Conservation (phyloP, 164 flowering plant genomes). For the Vitis rotundifolia region DNA sequence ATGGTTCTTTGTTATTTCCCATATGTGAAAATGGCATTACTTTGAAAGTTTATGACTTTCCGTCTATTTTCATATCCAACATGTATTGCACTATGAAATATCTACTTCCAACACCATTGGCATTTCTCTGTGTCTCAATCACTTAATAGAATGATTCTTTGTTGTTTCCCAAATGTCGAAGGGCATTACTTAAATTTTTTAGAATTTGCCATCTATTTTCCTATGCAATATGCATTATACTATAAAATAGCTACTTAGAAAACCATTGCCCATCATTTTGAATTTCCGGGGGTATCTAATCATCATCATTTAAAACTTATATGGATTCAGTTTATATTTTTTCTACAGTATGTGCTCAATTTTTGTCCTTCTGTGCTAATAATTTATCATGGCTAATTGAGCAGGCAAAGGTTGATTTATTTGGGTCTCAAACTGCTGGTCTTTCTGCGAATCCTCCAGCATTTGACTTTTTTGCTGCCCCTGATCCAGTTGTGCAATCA, state of each 20-base stretch:
- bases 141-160: background rate
- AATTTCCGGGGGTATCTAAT: background rate
- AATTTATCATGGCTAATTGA: constrained; percentile 8
- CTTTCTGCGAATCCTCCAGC: constrained; percentile 60
- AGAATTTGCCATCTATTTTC: too few species aligned
- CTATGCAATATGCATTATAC: too few species aligned
- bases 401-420: constrained; percentile 68
- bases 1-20: too few species aligned
- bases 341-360: background rate
- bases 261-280: background rate
- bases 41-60: too few species aligned
- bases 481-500: constrained; percentile 46
- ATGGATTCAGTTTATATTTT: background rate
- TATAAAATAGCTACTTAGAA: too few species aligned
- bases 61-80: too few species aligned
- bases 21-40: too few species aligned
- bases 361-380: background rate
- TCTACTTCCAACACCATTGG: background rate
- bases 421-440: constrained; percentile 63
- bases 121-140: background rate
- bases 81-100: background rate
- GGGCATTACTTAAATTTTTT: too few species aligned
- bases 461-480: constrained; percentile 61
- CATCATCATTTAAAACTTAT: background rate
- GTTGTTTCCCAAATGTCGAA: too few species aligned